Evolutionary conservation across 371 early-diverging fungal genomes (phyloP).

Genomic region (Mortierella sp.): DNA sequence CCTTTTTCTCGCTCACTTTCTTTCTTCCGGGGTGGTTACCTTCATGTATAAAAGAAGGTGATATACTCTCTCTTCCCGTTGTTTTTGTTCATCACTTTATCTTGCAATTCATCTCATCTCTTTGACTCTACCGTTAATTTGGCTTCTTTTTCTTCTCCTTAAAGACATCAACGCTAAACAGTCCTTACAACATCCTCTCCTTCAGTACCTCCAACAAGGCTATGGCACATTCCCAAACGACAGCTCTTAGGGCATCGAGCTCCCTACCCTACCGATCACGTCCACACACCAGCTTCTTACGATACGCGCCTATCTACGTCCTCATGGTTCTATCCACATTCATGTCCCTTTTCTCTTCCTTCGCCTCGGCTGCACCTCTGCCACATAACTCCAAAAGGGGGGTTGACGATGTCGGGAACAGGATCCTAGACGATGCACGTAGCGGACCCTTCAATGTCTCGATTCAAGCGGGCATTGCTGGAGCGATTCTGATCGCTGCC

Average conservation of each 20-base stretch:
- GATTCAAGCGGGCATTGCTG: slow-evolving; percentile 68
- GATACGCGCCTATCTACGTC: slow-evolving; percentile 13
- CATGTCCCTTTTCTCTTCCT: slow-evolving; percentile 13
- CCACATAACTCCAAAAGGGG: not conserved
- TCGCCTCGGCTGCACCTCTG: slow-evolving; percentile 26
- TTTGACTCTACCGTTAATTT: not conserved
- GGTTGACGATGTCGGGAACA: not conserved
- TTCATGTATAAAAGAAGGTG: not conserved
- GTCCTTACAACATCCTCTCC: too few species aligned
- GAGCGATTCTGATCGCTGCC: slow-evolving; percentile 67
- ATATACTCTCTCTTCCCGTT: too few species aligned
- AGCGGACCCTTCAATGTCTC: slow-evolving; percentile 53
- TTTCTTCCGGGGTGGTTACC: not conserved
- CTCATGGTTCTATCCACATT: slow-evolving; percentile 17
- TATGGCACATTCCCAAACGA: not conserved
- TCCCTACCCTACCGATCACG: slow-evolving; percentile 7
- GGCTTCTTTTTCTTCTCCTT: too few species aligned
- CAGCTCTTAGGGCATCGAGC: slow-evolving; percentile 5
- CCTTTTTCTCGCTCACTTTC: not conserved
- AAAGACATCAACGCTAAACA: not conserved
- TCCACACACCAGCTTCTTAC: not conserved
- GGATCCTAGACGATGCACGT: slow-evolving; percentile 14
- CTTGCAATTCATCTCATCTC: not conserved
- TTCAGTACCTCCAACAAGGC: not conserved
- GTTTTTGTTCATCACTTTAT: not conserved